A percentile compares a stretch with the other conserved stretches of the same genome.
These are phyloP conservation scores for Russula compacta DNA, from an alignment of 768 basidiomycete genomes.

Conservation along the genomic window DNA sequence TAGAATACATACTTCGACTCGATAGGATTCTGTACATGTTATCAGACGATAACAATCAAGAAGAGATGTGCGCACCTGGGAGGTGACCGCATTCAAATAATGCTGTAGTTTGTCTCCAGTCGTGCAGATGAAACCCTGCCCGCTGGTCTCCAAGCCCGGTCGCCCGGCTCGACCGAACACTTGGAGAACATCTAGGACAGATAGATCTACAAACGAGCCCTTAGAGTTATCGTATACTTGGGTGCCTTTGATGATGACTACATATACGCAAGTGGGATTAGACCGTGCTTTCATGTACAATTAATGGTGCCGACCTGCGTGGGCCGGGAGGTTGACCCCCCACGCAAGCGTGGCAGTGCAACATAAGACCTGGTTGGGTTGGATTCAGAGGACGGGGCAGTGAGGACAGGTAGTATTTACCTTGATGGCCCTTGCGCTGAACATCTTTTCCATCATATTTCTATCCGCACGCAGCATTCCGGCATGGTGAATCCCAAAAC, in stretches of 20 bases:
- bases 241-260: slow-evolving; percentile 95
- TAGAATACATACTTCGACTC: slow-evolving; percentile 71
- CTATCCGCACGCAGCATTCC: slow-evolving; percentile 94
- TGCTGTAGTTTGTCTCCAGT: slow-evolving; percentile 87
- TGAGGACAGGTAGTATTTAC: slow-evolving; percentile 31
- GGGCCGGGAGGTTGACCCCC: slow-evolving; percentile 98
- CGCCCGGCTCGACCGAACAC: slow-evolving; percentile 95
- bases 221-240: slow-evolving; percentile 89
- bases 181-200: slow-evolving; percentile 92
- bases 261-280: slow-evolving; percentile 1
- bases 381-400: background rate
- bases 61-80: slow-evolving; percentile 45
- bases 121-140: slow-evolving; percentile 96
- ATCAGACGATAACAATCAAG: slow-evolving; percentile 3
- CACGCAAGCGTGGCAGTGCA: slow-evolving; percentile 98
- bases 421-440: slow-evolving; percentile 86
- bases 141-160: slow-evolving; percentile 80
- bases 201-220: slow-evolving; percentile 86
- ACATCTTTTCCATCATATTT: slow-evolving; percentile 92
- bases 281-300: background rate
- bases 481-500: slow-evolving; percentile 97
- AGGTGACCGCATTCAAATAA: slow-evolving; percentile 80
- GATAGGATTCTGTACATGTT: slow-evolving; percentile 64
- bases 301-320: slow-evolving; percentile 57
- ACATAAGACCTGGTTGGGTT: slow-evolving; percentile 69